These are phyloP conservation scores for Zymoseptoria pseudotritici DNA, from an alignment of 2,329 filamentous ascomycete genomes.

Conservation along the genomic window DNA sequence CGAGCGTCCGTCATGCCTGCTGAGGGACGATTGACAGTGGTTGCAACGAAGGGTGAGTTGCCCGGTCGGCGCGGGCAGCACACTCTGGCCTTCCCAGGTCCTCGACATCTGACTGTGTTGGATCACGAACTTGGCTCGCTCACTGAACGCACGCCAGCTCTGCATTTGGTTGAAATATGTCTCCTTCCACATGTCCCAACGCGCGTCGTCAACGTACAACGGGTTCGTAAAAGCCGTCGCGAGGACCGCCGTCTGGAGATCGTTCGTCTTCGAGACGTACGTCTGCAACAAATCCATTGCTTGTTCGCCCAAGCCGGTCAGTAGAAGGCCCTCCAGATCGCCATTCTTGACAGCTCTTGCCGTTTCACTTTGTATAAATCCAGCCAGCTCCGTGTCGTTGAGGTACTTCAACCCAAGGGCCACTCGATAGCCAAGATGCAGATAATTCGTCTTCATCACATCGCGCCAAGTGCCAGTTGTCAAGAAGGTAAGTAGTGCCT, in stretches of 20 bases:
- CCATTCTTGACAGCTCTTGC: slow-evolving; percentile 55
- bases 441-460: slow-evolving; percentile 64
- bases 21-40: slow-evolving; percentile 58
- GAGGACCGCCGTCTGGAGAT: slow-evolving; percentile 71
- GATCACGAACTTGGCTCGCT: slow-evolving; percentile 70
- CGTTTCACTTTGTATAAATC: slow-evolving; percentile 47
- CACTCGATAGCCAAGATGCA: slow-evolving; percentile 67
- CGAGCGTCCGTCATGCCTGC: slow-evolving; percentile 34
- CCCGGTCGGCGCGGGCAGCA: slow-evolving; percentile 56
- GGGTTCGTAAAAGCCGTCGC: slow-evolving; percentile 68
- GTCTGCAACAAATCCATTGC: slow-evolving; percentile 66
- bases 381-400: slow-evolving; percentile 41
- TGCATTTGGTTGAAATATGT: slow-evolving; percentile 64
- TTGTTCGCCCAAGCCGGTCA: slow-evolving; percentile 67
- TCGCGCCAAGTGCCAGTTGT: slow-evolving; percentile 68
- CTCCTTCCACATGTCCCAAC: slow-evolving; percentile 71
- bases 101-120: slow-evolving; percentile 63
- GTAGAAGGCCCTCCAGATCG: slow-evolving; percentile 68
- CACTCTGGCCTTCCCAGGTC: slow-evolving; percentile 55
- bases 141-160: slow-evolving; percentile 62
- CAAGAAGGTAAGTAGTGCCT: slow-evolving; percentile 71
- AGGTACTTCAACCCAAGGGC: slow-evolving; percentile 70
- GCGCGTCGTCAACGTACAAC: slow-evolving; percentile 67
- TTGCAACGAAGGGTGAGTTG: slow-evolving; percentile 70
- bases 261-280: slow-evolving; percentile 67